phyloP scores from a whole-genome alignment of 352 stramenopile genomes.

The Globisporangium sylvaticum region DNA sequence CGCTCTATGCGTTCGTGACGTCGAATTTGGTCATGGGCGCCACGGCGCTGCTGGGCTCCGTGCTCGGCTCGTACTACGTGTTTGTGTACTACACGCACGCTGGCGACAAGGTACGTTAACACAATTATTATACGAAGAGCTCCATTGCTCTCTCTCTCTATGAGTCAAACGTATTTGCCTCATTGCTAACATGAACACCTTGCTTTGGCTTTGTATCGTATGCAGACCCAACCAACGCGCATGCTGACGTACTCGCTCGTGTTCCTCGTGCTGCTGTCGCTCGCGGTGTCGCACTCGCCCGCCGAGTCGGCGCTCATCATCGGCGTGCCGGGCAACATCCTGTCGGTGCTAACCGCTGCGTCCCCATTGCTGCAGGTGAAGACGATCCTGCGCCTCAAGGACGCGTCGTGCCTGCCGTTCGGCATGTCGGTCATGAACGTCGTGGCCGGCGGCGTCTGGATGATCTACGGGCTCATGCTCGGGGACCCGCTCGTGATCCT shows the following conservation, averaged over 20 bases:
- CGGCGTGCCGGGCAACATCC: constrained; percentile 67
- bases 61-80: constrained; percentile 71
- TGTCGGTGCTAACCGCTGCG: constrained; percentile 63
- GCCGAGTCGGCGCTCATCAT: constrained; percentile 62
- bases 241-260: constrained; percentile 46
- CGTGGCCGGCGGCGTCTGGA: constrained; percentile 60
- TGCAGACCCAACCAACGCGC: constrained; percentile 27
- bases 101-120: constrained; percentile 24
- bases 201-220: neutral
- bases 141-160: neutral
- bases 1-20: constrained; percentile 66
- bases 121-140: neutral
- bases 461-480: constrained; percentile 65
- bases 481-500: constrained; percentile 57
- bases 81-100: constrained; percentile 62
- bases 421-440: constrained; percentile 84
- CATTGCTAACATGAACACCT: neutral
- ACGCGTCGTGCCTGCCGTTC: constrained; percentile 66
- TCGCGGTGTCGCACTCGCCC: constrained; percentile 41
- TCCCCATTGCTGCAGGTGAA: constrained; percentile 71
- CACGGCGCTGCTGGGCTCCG: constrained; percentile 48
- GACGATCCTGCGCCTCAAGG: constrained; percentile 51
- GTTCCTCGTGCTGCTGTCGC: constrained; percentile 43
- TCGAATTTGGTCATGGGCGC: constrained; percentile 53
- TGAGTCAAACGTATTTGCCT: neutral